Conservation (phyloP, 352 stramenopile species). For the Pythium chondricola region DNA sequence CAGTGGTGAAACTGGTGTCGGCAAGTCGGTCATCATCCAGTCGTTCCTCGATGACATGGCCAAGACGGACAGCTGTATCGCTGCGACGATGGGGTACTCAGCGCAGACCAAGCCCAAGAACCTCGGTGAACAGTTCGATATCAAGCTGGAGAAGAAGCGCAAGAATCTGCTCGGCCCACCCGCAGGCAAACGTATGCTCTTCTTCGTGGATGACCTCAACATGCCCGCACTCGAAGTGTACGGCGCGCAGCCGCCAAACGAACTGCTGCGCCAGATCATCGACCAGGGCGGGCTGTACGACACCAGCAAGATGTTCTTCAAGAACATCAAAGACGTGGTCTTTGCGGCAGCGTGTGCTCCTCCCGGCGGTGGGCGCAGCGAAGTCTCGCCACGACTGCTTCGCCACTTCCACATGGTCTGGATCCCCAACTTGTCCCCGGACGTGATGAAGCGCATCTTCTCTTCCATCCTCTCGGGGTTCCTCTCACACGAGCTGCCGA, state of each 20-base stretch:
- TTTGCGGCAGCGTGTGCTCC: constrained; percentile 82
- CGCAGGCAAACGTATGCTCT: constrained; percentile 74
- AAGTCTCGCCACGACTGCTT: constrained; percentile 81
- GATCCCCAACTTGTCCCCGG: constrained; percentile 79
- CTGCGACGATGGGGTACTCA: constrained; percentile 86
- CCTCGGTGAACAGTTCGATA: constrained; percentile 77
- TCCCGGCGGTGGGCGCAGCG: constrained; percentile 80
- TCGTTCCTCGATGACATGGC: constrained; percentile 87
- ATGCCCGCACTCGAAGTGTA: constrained; percentile 92
- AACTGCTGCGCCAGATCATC: constrained; percentile 88
- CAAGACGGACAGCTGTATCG: constrained; percentile 75
- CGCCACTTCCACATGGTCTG: constrained; percentile 91
- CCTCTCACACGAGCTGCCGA: constrained; percentile 55
- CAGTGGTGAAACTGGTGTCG: constrained; percentile 89
- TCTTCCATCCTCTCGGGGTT: constrained; percentile 87
- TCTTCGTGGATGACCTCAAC: constrained; percentile 92
- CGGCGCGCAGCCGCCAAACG: constrained; percentile 89
- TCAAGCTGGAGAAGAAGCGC: constrained; percentile 79
- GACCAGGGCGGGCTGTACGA: constrained; percentile 90
- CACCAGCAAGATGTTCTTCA: constrained; percentile 92
- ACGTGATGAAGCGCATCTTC: constrained; percentile 89
- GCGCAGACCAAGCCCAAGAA: constrained; percentile 85
- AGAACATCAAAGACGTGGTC: constrained; percentile 84
- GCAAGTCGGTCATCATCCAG: constrained; percentile 91
- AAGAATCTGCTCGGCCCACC: constrained; percentile 77